phyloP scores from a whole-genome alignment of 805 yeast species.

The Ogataea pilisensis region DNA sequence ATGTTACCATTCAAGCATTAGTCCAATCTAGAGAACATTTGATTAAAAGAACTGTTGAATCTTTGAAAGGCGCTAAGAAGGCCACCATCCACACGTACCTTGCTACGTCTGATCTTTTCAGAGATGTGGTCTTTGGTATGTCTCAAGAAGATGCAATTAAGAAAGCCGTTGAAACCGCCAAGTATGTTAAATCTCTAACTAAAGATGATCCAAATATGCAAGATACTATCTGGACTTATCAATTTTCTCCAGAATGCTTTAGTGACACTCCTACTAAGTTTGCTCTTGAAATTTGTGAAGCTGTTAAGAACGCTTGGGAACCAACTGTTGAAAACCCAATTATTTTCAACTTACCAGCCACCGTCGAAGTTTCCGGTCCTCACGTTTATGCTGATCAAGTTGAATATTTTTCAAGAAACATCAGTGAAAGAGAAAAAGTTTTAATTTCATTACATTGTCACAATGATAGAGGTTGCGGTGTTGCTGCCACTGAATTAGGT shows the following conservation, averaged over 20 bases:
- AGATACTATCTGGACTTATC: conserved; percentile 66
- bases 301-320: conserved; percentile 71
- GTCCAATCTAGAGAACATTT: conserved; percentile 74
- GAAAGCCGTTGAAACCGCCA: conserved; percentile 60
- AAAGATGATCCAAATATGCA: conserved; percentile 56
- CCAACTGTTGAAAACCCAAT: conserved; percentile 64
- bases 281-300: conserved; percentile 64
- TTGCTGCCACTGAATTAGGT: conserved; percentile 84
- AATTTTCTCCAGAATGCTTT: conserved; percentile 79
- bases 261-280: conserved; percentile 65
- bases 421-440: conserved; percentile 63
- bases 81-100: conserved; percentile 76
- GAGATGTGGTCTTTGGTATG: conserved; percentile 66
- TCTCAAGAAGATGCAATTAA: conserved; percentile 54
- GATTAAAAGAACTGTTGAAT: conserved; percentile 66
- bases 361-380: conserved; percentile 79
- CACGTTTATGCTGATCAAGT: conserved; percentile 82
- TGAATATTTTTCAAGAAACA: conserved; percentile 62
- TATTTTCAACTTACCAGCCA: conserved; percentile 79
- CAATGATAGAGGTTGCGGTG: conserved; percentile 84
- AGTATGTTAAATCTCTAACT: conserved; percentile 60
- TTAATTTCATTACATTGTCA: conserved; percentile 79
- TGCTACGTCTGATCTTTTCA: conserved; percentile 72
- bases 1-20: conserved; percentile 72
- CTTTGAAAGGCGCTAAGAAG: conserved; percentile 66